phyloP scores from a whole-genome alignment of 345 rosid species.

The Populus euphratica region DNA sequence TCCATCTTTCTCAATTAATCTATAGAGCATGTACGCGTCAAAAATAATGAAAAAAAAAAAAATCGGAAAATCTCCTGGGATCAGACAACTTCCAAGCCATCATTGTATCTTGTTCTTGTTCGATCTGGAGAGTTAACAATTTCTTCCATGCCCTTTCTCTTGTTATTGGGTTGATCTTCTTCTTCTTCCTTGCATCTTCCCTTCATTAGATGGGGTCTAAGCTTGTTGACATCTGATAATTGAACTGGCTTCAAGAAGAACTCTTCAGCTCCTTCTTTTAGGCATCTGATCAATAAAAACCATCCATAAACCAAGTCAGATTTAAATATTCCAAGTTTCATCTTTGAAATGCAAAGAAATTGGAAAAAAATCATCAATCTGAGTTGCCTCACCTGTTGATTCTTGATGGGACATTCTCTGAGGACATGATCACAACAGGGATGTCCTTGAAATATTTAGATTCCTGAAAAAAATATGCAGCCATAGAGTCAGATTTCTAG shows the following conservation, averaged over 20 bases:
- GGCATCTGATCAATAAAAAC: conserved; percentile 43
- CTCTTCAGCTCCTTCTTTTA: conserved; percentile 91
- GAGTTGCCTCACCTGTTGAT: conserved; percentile 46
- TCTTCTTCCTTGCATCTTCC: conserved; percentile 33
- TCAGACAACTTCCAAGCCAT: conserved; percentile 16
- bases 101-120: conserved; percentile 32
- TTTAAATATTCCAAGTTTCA: background rate
- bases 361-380: background rate
- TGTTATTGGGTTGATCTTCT: conserved; percentile 17
- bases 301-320: background rate
- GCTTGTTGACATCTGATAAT: conserved; percentile 74
- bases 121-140: conserved; percentile 25
- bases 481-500: background rate
- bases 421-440: conserved; percentile 92
- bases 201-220: conserved; percentile 53
- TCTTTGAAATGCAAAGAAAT: background rate
- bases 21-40: background rate
- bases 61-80: background rate
- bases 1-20: background rate
- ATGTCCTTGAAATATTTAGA: conserved; percentile 65
- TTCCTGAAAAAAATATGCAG: conserved; percentile 36
- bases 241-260: conserved; percentile 83
- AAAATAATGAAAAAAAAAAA: background rate
- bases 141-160: conserved; percentile 44
- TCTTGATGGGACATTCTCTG: conserved; percentile 83